These are phyloP conservation scores for Marasmius fiardii DNA, from an alignment of 1,284 basidiomycete genomes.

Conservation along the genomic window DNA sequence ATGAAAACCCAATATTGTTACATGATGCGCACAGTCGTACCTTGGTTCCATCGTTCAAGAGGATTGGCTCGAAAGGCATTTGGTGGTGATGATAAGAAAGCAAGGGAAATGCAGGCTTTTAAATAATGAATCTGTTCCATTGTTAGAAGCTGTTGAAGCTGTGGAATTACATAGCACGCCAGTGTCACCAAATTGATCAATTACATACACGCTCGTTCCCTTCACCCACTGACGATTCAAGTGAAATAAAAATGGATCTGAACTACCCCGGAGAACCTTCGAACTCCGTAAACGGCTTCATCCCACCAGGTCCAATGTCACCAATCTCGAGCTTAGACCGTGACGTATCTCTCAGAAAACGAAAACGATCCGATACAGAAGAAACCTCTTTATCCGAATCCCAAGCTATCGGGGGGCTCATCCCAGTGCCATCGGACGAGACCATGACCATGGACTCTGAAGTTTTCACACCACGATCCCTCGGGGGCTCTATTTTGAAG, in stretches of 20 bases:
- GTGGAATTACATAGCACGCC: background rate
- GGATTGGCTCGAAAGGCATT: constrained; percentile 19
- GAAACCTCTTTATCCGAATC: background rate
- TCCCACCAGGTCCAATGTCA: background rate
- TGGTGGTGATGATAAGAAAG: no score
- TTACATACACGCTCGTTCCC: no score
- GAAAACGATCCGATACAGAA: background rate
- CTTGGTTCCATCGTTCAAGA: constrained; percentile 16
- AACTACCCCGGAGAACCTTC: background rate
- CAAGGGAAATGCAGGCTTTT: no score
- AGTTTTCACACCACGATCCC: background rate
- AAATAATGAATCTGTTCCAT: no score
- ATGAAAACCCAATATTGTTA: background rate
- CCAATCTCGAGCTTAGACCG: background rate
- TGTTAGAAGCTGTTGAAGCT: no score
- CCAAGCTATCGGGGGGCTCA: background rate
- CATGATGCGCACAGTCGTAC: background rate
- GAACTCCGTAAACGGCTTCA: background rate
- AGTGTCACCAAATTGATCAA: background rate
- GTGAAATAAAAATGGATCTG: background rate
- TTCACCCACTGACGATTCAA: no score
- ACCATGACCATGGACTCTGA: background rate
- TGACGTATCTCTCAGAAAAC: background rate
- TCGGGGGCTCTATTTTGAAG: background rate
- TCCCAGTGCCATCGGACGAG: background rate